These are phyloP conservation scores for Agrostemma githago DNA, from an alignment of 148 eudicot species.

Conservation along the genomic window DNA sequence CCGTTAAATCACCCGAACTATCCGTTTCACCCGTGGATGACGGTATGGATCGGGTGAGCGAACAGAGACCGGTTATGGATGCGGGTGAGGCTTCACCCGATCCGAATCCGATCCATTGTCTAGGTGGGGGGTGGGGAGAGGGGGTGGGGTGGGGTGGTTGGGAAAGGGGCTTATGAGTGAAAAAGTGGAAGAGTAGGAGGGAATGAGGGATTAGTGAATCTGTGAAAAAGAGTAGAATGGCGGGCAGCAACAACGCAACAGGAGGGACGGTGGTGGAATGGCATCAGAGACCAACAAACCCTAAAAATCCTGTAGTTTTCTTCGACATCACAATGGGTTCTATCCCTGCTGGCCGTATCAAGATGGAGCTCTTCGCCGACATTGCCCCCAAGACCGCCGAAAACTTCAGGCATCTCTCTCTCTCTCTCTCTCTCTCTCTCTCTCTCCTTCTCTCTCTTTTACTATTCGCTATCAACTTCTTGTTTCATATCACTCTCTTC, in stretches of 20 bases:
- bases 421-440: not conserved
- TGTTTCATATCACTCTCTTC: constrained; percentile 11
- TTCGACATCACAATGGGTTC: constrained; percentile 75
- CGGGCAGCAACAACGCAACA: constrained; percentile 16
- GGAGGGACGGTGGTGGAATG: constrained; percentile 40
- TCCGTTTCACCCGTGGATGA: no score
- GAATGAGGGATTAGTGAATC: no score
- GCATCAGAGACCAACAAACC: constrained; percentile 67
- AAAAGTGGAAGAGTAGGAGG: no score
- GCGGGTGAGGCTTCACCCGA: no score
- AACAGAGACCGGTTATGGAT: no score
- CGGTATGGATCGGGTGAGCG: no score
- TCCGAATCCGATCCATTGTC: no score
- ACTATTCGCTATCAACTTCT: not conserved
- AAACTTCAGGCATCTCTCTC: constrained; percentile 54
- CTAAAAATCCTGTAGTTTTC: constrained; percentile 69
- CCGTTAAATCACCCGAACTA: no score
- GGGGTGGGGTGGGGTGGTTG: no score
- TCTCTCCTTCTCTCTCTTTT: not conserved
- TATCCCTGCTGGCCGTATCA: constrained; percentile 73
- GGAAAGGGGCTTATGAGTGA: no score
- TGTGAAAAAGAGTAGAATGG: constrained; percentile 15
- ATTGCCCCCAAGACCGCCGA: constrained; percentile 76
- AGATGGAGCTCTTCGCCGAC: constrained; percentile 82
- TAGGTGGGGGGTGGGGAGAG: no score